A percentile compares a stretch with the other conserved stretches of the same genome.
These are phyloP conservation scores for Jimgerdemannia lactiflua DNA, from an alignment of 192 early-diverging fungal genomes.

Conservation along the genomic window DNA sequence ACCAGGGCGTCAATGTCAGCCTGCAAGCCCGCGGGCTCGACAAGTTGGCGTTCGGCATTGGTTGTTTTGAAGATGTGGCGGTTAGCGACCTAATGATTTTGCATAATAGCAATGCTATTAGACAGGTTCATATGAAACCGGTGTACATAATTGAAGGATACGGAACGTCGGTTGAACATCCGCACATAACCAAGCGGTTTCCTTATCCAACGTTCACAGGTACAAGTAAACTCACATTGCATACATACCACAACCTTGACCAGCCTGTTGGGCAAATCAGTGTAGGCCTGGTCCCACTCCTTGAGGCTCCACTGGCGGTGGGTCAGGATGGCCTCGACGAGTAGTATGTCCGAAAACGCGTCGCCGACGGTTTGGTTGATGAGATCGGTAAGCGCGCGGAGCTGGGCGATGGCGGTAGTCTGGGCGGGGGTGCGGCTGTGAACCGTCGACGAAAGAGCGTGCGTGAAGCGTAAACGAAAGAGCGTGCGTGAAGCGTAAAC, in stretches of 20 bases:
- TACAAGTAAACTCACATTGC: constrained; percentile 4
- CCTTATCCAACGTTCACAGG: neutral
- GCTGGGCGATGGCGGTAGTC: constrained; percentile 70
- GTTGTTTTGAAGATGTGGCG: constrained; percentile 91
- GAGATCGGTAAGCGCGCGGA: constrained; percentile 84
- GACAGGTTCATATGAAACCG: too few relatives aligned
- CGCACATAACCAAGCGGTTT: constrained; percentile 35
- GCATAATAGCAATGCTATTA: neutral
- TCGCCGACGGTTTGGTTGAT: constrained; percentile 99
- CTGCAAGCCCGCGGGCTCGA: constrained; percentile 87
- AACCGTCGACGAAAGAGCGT: neutral
- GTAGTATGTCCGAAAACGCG: constrained; percentile 94
- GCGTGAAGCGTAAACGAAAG: neutral
- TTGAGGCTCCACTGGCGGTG: constrained; percentile 76
- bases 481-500: neutral
- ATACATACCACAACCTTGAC: constrained; percentile 88
- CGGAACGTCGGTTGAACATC: too few relatives aligned
- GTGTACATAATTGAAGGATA: too few relatives aligned
- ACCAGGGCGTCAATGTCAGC: constrained; percentile 79
- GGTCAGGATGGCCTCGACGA: constrained; percentile 91
- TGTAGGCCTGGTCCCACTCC: constrained; percentile 93
- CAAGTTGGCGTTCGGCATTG: constrained; percentile 93
- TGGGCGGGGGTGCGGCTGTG: constrained; percentile 69
- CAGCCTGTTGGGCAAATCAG: constrained; percentile 91
- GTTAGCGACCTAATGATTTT: constrained; percentile 32